Evolutionary conservation across 225 moss, liverwort and hornwort species (phyloP), one percentile per base, ranked within the genome.

Genomic region (Bryum argenteum): DNA sequence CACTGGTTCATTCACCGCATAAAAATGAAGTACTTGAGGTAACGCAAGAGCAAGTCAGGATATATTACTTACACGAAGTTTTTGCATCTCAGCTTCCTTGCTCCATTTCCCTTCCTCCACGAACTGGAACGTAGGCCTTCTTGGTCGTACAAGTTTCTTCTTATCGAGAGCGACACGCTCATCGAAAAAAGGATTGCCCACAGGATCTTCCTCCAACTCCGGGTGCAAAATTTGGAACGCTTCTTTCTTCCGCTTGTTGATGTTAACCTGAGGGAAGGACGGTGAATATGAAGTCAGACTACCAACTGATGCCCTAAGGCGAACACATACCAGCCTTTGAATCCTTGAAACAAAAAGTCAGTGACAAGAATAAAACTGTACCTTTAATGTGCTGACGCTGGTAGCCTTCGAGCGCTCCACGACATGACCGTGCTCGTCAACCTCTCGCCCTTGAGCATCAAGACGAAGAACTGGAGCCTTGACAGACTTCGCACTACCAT

Each of bases 51-150:
- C 19, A 70, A 62, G 74, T 3, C 61, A 63, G 38, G 19, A 45
- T 50, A 44, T 51, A 33, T 54, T 72, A 58, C 87, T 77, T 79
- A 94, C 97, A 77, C 88, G 92, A 52, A 94, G 85, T 74, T 87
- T 98, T 80, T 77, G 83, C 91, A 98, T 88, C 75, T 98, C 98
- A 43, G 98, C 98, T 69, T 94, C 84, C 71, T 92, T 98, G 77
- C 90, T 91, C 98, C 94, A 94, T 79, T 94, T 98, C 24, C 98
- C 98, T 84, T 98, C 98, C 82, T 98, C 98, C 45, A 98, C 94
- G 76, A 98, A 98, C 79, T 92, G 94, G 71, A 98, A 98, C 52
- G 82, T 76, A 73, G 98, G 78, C 77, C 89, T 88, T 76, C 87
- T 89, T 55, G 92, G 67, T 51, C 89, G 88, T 39, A 94, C 91